phyloP scores from a whole-genome alignment of 352 stramenopile genomes.

The Phytophthora kernoviae region DNA sequence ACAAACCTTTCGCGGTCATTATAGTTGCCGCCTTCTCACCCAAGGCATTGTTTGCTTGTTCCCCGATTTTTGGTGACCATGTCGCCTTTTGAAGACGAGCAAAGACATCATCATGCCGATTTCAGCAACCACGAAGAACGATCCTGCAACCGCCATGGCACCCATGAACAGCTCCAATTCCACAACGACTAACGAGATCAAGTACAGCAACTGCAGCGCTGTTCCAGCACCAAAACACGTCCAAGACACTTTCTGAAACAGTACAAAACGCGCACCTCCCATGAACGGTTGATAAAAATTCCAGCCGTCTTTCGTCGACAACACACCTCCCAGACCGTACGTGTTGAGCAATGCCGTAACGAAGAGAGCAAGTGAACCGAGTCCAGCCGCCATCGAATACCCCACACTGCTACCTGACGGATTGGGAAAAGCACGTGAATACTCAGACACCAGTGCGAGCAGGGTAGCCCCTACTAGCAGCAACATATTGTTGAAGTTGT shows the following conservation, averaged over 20 bases:
- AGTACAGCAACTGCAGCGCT: slow-evolving; percentile 59
- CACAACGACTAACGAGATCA: slow-evolving; percentile 64
- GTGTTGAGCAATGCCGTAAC: slow-evolving; percentile 67
- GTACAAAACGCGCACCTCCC: slow-evolving; percentile 57
- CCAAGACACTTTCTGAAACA: slow-evolving; percentile 70
- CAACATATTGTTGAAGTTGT: slow-evolving; percentile 81
- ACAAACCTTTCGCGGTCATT: not conserved
- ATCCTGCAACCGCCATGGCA: slow-evolving; percentile 50
- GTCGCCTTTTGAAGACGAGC: slow-evolving; percentile 42
- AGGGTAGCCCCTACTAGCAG: slow-evolving; percentile 55
- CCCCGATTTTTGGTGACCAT: not conserved
- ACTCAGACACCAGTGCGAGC: slow-evolving; percentile 50
- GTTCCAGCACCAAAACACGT: slow-evolving; percentile 59
- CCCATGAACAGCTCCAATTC: slow-evolving; percentile 71
- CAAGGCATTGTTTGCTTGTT: not conserved
- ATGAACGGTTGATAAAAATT: slow-evolving; percentile 74
- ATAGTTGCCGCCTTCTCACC: not conserved
- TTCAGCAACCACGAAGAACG: slow-evolving; percentile 58
- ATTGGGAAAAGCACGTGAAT: slow-evolving; percentile 23
- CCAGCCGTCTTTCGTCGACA: slow-evolving; percentile 59
- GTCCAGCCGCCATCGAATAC: slow-evolving; percentile 45
- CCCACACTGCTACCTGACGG: slow-evolving; percentile 15
- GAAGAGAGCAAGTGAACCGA: slow-evolving; percentile 57
- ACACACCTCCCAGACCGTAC: slow-evolving; percentile 62
- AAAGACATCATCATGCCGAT: slow-evolving; percentile 79